These are phyloP conservation scores for Glutinoglossum americanum DNA, from an alignment of 495 filamentous ascomycete genomes.

Conservation along the genomic window DNA sequence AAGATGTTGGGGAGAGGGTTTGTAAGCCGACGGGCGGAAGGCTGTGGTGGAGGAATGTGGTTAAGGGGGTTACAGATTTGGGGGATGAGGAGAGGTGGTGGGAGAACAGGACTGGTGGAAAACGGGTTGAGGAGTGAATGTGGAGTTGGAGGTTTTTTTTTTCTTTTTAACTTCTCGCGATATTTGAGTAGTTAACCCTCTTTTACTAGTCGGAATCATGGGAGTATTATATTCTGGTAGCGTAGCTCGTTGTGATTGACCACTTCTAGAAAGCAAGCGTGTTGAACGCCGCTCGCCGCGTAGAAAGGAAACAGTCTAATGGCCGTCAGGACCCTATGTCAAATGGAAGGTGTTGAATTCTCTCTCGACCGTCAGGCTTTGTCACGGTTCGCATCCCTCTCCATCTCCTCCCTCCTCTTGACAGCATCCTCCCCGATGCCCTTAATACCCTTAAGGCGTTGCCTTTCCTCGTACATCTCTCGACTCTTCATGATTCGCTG, in stretches of 20 bases:
- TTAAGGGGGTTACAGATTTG: neutral
- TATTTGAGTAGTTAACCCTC: too few species aligned
- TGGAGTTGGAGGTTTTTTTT: too few species aligned
- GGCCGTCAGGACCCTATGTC: too few species aligned
- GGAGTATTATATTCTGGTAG: too few species aligned
- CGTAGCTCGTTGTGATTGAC: too few species aligned
- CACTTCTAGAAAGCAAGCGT: too few species aligned
- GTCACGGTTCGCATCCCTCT: neutral
- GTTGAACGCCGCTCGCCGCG: too few species aligned
- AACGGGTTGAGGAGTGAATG: too few species aligned
- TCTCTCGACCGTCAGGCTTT: neutral
- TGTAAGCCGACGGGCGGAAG: neutral
- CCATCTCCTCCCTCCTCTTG: conserved; percentile 5
- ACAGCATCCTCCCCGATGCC: conserved; percentile 44
- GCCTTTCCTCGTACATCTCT: conserved; percentile 70
- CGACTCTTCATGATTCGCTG: conserved; percentile 67
- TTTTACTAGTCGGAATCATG: too few species aligned
- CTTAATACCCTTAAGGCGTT: conserved; percentile 74
- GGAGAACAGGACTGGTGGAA: too few species aligned
- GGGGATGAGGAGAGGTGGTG: conserved; percentile 9
- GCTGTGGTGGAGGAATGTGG: neutral
- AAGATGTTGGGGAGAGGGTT: neutral
- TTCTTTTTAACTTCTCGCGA: too few species aligned
- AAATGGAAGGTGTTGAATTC: neutral
- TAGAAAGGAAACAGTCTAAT: too few species aligned